Conservation (phyloP, 169 alveolate species). For the Plasmodium reichenowi region DNA sequence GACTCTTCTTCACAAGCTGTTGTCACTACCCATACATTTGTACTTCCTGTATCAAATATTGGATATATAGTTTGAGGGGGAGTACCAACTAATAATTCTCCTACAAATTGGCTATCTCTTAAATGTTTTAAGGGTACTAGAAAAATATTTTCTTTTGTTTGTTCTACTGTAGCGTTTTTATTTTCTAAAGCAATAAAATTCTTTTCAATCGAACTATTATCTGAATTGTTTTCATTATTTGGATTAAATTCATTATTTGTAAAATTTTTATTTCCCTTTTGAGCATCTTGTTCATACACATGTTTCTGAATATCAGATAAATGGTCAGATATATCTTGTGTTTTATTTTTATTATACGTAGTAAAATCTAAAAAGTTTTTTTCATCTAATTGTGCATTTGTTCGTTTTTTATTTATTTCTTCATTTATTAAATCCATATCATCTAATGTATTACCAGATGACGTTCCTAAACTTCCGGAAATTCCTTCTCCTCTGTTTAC, state of each 20-base stretch:
- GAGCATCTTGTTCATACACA: neutral
- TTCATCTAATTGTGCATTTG: slow-evolving; percentile 5
- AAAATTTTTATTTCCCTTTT: too few relatives aligned
- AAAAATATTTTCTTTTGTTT: slow-evolving; percentile 37
- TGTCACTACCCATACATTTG: slow-evolving; percentile 89
- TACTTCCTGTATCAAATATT: slow-evolving; percentile 90
- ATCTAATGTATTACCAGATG: slow-evolving; percentile 9
- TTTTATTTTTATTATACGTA: neutral
- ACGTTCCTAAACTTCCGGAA: slow-evolving; percentile 59
- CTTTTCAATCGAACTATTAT: neutral
- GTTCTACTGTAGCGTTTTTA: slow-evolving; percentile 8
- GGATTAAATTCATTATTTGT: neutral
- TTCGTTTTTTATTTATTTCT: slow-evolving; percentile 23
- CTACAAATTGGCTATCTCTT: slow-evolving; percentile 82
- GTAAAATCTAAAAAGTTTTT: slow-evolving; percentile 10
- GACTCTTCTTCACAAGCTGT: slow-evolving; percentile 82
- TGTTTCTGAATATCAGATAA: slow-evolving; percentile 50
- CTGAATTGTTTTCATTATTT: neutral
- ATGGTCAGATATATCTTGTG: neutral
- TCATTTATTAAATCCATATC: slow-evolving; percentile 24
- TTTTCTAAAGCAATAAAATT: slow-evolving; percentile 3
- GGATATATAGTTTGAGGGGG: slow-evolving; percentile 89
- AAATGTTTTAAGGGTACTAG: slow-evolving; percentile 58
- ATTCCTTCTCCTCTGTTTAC: slow-evolving; percentile 70
- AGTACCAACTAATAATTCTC: slow-evolving; percentile 82